A percentile compares a stretch with the other conserved stretches of the same genome.
These are phyloP conservation scores for Asterella californica DNA, from an alignment of 225 moss, liverwort and hornwort species.

Conservation along the genomic window DNA sequence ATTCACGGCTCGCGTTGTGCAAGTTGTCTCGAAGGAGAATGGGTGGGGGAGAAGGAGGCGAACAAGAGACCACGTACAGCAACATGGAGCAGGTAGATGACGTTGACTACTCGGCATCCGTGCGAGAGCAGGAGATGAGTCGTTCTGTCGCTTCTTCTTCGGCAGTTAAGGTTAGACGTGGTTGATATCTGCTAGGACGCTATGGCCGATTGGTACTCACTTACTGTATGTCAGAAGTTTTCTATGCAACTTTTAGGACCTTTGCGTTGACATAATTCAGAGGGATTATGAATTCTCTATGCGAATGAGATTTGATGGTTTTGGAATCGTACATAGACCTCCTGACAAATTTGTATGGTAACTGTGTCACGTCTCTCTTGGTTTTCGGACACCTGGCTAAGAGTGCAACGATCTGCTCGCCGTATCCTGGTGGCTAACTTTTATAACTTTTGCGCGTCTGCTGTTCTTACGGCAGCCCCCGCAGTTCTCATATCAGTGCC, in stretches of 20 bases:
- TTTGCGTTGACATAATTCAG: neutral
- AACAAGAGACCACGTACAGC: neutral
- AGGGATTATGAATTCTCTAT: neutral
- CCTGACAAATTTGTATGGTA: neutral
- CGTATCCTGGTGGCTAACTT: neutral
- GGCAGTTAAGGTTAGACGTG: constrained; percentile 16
- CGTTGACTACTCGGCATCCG: constrained; percentile 23
- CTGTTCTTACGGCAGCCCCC: neutral
- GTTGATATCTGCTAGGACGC: neutral
- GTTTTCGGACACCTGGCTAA: neutral
- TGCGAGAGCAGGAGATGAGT: constrained; percentile 16
- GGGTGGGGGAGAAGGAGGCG: constrained; percentile 38
- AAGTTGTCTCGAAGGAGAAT: constrained; percentile 6
- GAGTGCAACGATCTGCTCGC: neutral
- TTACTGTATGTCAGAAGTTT: neutral
- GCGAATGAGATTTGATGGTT: neutral
- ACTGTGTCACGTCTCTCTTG: too few species aligned
- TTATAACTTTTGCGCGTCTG: neutral
- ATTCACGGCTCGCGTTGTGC: neutral
- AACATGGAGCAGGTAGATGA: constrained; percentile 26
- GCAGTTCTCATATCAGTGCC: neutral
- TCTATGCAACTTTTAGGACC: neutral
- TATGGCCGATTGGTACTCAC: neutral
- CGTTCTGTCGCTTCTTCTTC: constrained; percentile 8
- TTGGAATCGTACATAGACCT: neutral